These are phyloP conservation scores for Hawksworthiomyces lignivorus DNA, from an alignment of 2,329 filamentous ascomycete genomes.

Conservation along the genomic window DNA sequence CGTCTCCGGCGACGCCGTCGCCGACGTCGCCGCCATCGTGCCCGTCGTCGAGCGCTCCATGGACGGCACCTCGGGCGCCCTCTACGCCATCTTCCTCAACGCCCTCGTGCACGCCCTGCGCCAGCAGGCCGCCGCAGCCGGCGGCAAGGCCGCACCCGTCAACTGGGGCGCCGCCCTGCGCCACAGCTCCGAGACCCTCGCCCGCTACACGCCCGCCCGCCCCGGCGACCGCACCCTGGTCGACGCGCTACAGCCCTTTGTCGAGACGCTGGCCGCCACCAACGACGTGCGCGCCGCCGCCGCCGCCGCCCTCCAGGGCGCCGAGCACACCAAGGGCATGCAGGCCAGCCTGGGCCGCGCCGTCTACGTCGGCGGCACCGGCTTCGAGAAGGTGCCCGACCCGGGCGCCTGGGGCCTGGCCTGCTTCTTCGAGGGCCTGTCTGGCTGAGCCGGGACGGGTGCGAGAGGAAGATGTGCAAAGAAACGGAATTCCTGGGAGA, in stretches of 20 bases:
- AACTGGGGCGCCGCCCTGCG: slow-evolving; percentile 59
- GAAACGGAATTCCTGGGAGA: too few species aligned
- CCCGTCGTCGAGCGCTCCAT: slow-evolving; percentile 49
- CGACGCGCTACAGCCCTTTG: slow-evolving; percentile 84
- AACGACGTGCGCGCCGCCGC: slow-evolving; percentile 64
- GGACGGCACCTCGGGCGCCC: slow-evolving; percentile 55
- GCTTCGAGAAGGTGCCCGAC: slow-evolving; percentile 56
- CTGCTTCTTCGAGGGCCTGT: slow-evolving; percentile 73
- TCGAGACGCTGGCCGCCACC: slow-evolving; percentile 59
- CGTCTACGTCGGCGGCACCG: slow-evolving; percentile 72
- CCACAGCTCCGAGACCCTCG: slow-evolving; percentile 62
- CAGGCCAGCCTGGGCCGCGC: slow-evolving; percentile 76
- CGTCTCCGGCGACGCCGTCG: slow-evolving; percentile 43
- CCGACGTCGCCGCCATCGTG: slow-evolving; percentile 45
- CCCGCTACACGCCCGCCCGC: slow-evolving; percentile 80
- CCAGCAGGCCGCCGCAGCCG: slow-evolving; percentile 23
- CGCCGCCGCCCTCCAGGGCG: slow-evolving; percentile 64
- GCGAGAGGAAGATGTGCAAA: slow-evolving; percentile 19
- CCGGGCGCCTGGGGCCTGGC: slow-evolving; percentile 68
- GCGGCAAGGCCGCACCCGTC: slow-evolving; percentile 27
- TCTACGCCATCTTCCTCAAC: slow-evolving; percentile 81
- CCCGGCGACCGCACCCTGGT: slow-evolving; percentile 85
- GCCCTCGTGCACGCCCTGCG: slow-evolving; percentile 62
- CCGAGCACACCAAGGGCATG: slow-evolving; percentile 86
- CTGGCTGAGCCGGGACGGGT: slow-evolving; percentile 38